Percentiles rank a stretch among this genome's conserved stretches.
Evolutionary conservation across 129 eudicot genomes (phyloP).

Genomic region (Heracleum sosnowskyi): DNA sequence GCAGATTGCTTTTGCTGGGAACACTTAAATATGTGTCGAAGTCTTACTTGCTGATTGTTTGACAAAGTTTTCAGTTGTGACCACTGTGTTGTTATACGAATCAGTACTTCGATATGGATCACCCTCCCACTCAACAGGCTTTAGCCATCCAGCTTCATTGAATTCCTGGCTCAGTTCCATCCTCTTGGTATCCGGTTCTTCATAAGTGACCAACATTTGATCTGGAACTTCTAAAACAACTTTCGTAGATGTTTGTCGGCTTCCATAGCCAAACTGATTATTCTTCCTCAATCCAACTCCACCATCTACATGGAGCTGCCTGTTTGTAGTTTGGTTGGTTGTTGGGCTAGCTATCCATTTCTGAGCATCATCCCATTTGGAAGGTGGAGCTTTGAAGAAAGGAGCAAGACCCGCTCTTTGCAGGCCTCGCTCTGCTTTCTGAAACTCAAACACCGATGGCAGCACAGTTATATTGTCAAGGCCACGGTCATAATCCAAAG

Average conservation of each 20-base stretch:
- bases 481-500: constrained; percentile 53
- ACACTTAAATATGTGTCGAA: neutral
- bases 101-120: constrained; percentile 33
- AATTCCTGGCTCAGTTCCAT: constrained; percentile 39
- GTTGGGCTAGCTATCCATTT: constrained; percentile 88
- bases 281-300: constrained; percentile 36
- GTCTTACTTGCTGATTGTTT: constrained; percentile 59
- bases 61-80: constrained; percentile 39
- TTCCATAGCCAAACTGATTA: constrained; percentile 35
- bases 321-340: constrained; percentile 40
- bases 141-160: constrained; percentile 25
- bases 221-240: constrained; percentile 47
- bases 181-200: constrained; percentile 51
- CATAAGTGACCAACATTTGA: constrained; percentile 37
- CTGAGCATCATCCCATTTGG: constrained; percentile 98
- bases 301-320: constrained; percentile 24
- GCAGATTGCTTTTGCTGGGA: neutral
- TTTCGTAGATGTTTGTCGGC: constrained; percentile 40
- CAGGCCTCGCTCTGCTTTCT: constrained; percentile 55
- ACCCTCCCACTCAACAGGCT: constrained; percentile 35
- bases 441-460: constrained; percentile 74
- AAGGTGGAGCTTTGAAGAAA: constrained; percentile 61
- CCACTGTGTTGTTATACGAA: constrained; percentile 33
- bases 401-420: constrained; percentile 50
- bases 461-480: constrained; percentile 23